Evolutionary conservation across 1,284 basidiomycete species (phyloP).

Genomic region (Cryptococcus maquisensis): DNA sequence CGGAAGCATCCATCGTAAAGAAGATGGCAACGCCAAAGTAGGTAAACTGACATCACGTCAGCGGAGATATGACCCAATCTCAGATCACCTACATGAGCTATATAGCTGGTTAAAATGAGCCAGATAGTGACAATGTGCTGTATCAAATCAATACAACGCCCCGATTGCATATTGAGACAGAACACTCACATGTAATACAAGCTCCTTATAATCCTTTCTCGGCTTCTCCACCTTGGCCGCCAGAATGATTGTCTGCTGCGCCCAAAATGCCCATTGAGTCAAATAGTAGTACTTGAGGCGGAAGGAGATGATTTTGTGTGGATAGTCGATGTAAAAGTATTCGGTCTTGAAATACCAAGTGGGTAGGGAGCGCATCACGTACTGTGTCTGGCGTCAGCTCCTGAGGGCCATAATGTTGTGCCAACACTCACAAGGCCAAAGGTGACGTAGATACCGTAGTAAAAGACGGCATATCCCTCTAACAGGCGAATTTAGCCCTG

Average conservation of each 20-base stretch:
- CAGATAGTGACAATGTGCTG: slow-evolving; percentile 93
- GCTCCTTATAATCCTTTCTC: slow-evolving; percentile 82
- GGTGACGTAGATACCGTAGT: slow-evolving; percentile 66
- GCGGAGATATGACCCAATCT: not conserved
- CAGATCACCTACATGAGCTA: slow-evolving; percentile 56
- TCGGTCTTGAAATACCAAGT: slow-evolving; percentile 62
- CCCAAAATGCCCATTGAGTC: slow-evolving; percentile 84
- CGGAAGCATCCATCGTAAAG: slow-evolving; percentile 95
- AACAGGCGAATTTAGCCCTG: not conserved
- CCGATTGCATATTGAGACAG: not conserved
- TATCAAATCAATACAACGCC: slow-evolving; percentile 12
- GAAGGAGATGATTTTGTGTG: slow-evolving; percentile 80
- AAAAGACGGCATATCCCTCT: slow-evolving; percentile 78
- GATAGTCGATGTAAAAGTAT: slow-evolving; percentile 79
- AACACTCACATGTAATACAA: slow-evolving; percentile 59
- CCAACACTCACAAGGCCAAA: slow-evolving; percentile 57
- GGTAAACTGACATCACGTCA: slow-evolving; percentile 53
- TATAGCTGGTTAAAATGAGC: slow-evolving; percentile 91
- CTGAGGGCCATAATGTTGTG: not conserved
- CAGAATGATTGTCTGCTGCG: slow-evolving; percentile 85
- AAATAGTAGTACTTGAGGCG: slow-evolving; percentile 89
- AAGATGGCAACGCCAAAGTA: slow-evolving; percentile 89
- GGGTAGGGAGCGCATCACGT: slow-evolving; percentile 79
- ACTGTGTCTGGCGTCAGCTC: slow-evolving; percentile 49
- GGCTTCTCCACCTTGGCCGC: slow-evolving; percentile 87